Base-by-base conservation (phyloP, 2,329 filamentous ascomycete genomes). In the Paraphaeosphaeria sporulosa region DNA sequence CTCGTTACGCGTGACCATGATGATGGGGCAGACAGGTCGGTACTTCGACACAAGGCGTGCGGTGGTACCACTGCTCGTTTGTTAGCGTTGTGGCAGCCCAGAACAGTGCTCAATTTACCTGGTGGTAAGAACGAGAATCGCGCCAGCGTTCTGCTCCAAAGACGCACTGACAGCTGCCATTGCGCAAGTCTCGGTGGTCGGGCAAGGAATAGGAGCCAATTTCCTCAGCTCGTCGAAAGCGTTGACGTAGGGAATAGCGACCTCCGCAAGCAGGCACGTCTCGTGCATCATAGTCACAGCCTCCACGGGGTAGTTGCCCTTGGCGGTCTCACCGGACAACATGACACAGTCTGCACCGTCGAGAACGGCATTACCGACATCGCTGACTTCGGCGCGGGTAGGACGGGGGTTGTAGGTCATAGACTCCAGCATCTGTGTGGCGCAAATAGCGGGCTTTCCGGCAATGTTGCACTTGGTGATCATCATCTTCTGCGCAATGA, bases 391-490 rank as follows among this genome's bases (percentile, higher is more conserved):
- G 67, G 95, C 95, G 82, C 95, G 93, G 66, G 95, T 99, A 54
- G 95, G 95, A 65, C 95, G 92, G 70, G 95, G 95, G 86, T 99
- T 99, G 87, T 97, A 97, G 82, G 97, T 99, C 95, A 99, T 99
- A 70, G 93, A 97, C 88, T 99, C 95, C 71, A 99, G 88, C 95
- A 99, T 99, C 86, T 99, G 95, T 43, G 95, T 99, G 62, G 95
- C 95, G 83, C 94, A 98, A 80, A 99, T 97, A 80, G 94, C 94
- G 70, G 95, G 95, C 88, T 99, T 99, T 82, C 95, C 95, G 71
- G 93, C 94, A 78, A 97, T 89, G 86, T 99, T 99, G 89, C 95
- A 99, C 90, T 98, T 98, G 83, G 95, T 94, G 82, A 99, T 99
- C 88, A 99, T 94, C 92, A 99, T 99, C 91, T 99, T 99, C 87